Evolutionary conservation across 345 rosid genomes (phyloP).

Genomic region (Durio zibethinus): DNA sequence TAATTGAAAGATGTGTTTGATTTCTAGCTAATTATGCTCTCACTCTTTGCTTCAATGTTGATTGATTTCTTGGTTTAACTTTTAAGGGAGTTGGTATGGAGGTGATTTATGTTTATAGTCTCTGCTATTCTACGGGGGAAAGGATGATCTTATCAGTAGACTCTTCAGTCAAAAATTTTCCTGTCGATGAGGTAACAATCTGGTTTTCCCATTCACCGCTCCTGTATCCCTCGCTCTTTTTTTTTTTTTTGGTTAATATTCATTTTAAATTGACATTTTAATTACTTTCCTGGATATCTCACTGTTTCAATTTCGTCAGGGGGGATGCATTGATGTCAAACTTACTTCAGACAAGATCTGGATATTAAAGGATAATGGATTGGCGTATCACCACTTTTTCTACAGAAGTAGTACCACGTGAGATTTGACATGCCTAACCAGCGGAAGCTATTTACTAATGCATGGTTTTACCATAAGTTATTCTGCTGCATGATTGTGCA

Average conservation of each 20-base stretch:
- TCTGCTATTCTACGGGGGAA: constrained; percentile 45
- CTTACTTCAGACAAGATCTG: constrained; percentile 68
- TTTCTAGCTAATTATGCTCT: constrained; percentile 8
- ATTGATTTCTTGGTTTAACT: constrained; percentile 17
- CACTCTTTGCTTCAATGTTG: constrained; percentile 2
- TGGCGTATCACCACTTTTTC: constrained; percentile 43
- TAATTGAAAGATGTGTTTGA: background rate
- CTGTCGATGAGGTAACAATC: constrained; percentile 59
- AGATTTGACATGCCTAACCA: constrained; percentile 30
- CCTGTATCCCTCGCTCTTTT: background rate
- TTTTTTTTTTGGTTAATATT: background rate
- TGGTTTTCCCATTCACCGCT: background rate
- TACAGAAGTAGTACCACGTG: constrained; percentile 46
- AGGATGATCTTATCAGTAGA: constrained; percentile 45
- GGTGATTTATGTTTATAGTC: constrained; percentile 45
- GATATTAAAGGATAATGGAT: constrained; percentile 61
- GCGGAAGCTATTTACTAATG: background rate
- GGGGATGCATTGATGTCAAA: constrained; percentile 65
- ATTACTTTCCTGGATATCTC: constrained; percentile 1
- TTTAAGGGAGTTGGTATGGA: constrained; percentile 61
- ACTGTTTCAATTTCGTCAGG: constrained; percentile 44
- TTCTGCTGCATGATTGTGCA: background rate
- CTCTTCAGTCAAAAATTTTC: constrained; percentile 47
- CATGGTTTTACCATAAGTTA: background rate
- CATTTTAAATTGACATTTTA: constrained; percentile 1